These are phyloP conservation scores for Pisolithus tinctorius DNA, from an alignment of 768 basidiomycete genomes.

Conservation along the genomic window DNA sequence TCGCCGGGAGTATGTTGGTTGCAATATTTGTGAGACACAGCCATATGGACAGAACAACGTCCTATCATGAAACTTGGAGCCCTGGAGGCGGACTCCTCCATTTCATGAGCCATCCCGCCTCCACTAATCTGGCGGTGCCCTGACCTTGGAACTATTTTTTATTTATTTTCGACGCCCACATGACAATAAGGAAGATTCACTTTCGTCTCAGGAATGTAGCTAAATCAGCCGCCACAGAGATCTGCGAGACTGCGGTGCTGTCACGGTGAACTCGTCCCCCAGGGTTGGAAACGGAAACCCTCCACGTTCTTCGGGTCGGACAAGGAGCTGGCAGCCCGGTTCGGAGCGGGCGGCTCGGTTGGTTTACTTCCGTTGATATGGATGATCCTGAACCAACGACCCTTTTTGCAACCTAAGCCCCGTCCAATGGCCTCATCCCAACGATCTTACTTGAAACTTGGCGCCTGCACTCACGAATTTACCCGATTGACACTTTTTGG, in stretches of 20 bases:
- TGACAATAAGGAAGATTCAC: constrained; percentile 13
- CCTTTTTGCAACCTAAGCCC: not conserved
- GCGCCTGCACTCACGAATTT: not conserved
- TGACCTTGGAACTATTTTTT: not conserved
- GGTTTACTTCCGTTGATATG: not conserved
- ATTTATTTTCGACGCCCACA: not conserved
- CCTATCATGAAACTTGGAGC: not conserved
- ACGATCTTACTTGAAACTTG: not conserved
- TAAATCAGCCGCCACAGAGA: not conserved
- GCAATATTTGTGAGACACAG: not conserved
- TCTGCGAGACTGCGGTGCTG: not conserved
- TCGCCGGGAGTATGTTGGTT: not conserved
- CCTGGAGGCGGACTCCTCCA: not conserved
- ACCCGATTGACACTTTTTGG: not conserved
- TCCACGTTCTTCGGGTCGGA: not conserved
- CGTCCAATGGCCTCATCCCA: not conserved
- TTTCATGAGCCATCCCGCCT: not conserved
- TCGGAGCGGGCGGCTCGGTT: not conserved
- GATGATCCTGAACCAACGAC: not conserved
- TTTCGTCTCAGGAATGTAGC: not conserved
- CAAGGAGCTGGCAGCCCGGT: not conserved
- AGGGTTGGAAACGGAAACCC: not conserved
- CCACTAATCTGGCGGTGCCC: not conserved
- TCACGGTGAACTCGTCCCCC: not conserved
- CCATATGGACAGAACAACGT: not conserved